Evolutionary conservation across 176 grass and related monocot species (phyloP), one percentile per base, ranked within the genome.

Genomic region (Aegilops bicornis): DNA sequence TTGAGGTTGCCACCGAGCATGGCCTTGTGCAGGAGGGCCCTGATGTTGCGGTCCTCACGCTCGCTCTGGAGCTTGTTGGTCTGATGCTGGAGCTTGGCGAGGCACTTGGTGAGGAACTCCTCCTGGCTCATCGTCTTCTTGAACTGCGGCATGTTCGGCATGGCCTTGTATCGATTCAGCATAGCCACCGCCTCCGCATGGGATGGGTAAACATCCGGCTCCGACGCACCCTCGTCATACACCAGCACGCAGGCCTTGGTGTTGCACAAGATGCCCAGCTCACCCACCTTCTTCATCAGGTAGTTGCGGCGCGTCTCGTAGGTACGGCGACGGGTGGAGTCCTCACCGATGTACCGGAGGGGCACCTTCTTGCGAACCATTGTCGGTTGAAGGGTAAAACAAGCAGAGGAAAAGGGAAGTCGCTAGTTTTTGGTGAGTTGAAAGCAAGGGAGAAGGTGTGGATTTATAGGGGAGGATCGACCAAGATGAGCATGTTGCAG

Each of bases 281-380:
- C 78, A 9, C 29, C 62, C 0, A 68, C 73, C 76, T 91, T 93
- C 60, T 93, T 93, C 79, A 72, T 61, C 9, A 93, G 29, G 8
- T 79, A 30, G 1, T 27, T 6, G 9, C 52, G 17, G 1, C 83
- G 48, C 47, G 69, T 91, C 82, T 86, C 83, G 43, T 84, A 91
- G 1, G 82, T 84, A 7, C 35, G 29, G 3, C 16, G 69, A 0
- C 88, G 43, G 7, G 2, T 7, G 7, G 5, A 20, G 32, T 69
- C 10, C 40, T 83, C 80, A 3, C 81, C 3, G 12, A 93, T 90
- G 70, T 69, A 79, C 6, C 79, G 32, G 1, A 90, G 61, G 5
- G 47, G 67, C 24, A 88, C 82, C 82, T 85, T 90, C 65, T 86
- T 86, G 27, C 81, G 56, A 16, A 66, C 42, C 91, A 93, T 93